phyloP scores from a whole-genome alignment of 768 basidiomycete species.

The Podaxis rugospora region DNA sequence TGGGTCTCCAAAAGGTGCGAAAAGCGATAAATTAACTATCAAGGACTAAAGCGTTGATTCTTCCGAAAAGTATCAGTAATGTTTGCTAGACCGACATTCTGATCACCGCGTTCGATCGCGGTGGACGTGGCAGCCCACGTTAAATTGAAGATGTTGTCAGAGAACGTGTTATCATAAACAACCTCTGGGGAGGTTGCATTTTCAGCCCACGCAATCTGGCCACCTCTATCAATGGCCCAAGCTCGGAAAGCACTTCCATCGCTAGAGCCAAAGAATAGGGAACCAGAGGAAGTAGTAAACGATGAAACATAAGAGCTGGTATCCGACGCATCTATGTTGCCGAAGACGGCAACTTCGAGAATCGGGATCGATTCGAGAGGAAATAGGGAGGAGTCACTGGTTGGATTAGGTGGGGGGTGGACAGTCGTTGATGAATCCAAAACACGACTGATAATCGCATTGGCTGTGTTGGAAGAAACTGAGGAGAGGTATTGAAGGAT shows the following conservation, averaged over 20 bases:
- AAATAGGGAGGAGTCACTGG: conserved; percentile 29
- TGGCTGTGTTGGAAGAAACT: conserved; percentile 42
- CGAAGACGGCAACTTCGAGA: conserved; percentile 65
- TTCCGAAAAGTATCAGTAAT: conserved; percentile 38
- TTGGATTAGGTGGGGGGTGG: conserved; percentile 35
- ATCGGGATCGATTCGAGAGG: conserved; percentile 42
- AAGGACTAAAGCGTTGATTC: conserved; percentile 26
- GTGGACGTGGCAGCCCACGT: conserved; percentile 44
- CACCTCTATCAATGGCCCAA: conserved; percentile 45
- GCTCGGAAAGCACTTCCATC: conserved; percentile 42
- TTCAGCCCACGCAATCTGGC: conserved; percentile 48
- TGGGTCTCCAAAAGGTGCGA: not conserved
- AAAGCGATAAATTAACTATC: conserved; percentile 19
- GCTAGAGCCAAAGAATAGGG: conserved; percentile 58
- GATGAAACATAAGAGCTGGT: conserved; percentile 43
- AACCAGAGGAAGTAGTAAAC: conserved; percentile 42
- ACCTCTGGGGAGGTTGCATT: conserved; percentile 44
- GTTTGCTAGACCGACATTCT: conserved; percentile 34
- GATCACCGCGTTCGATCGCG: conserved; percentile 28
- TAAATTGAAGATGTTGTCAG: conserved; percentile 37
- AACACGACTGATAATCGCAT: conserved; percentile 45
- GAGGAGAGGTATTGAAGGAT: conserved; percentile 51
- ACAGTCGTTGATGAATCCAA: conserved; percentile 26
- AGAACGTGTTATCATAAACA: conserved; percentile 45
- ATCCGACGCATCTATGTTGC: conserved; percentile 45